Evolutionary conservation across 2,329 filamentous ascomycete species (phyloP).

Genomic region (Didymellaceae sp.): DNA sequence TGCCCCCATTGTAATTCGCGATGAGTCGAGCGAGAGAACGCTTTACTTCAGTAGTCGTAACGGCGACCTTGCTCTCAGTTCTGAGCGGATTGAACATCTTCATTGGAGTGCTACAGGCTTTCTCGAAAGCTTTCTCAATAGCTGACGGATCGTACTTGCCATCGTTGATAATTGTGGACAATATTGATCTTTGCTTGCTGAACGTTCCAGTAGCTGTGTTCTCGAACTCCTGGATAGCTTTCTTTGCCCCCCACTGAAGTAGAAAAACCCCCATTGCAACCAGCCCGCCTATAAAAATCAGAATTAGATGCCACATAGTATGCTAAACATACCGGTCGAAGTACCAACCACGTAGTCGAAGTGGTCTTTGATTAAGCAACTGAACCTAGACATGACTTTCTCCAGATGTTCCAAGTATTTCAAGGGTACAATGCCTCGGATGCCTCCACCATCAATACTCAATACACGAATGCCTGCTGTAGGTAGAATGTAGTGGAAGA

Average conservation of each 20-base stretch:
- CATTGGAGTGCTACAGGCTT: conserved; percentile 11
- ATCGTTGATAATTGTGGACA: conserved; percentile 25
- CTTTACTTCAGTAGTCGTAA: conserved; percentile 35
- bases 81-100: conserved; percentile 38
- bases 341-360: neutral
- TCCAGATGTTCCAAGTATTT: neutral
- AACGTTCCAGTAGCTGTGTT: neutral
- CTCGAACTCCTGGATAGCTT: neutral
- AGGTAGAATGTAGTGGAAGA: conserved; percentile 18
- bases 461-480: conserved; percentile 23
- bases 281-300: neutral
- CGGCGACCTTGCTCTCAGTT: conserved; percentile 35
- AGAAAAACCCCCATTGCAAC: neutral
- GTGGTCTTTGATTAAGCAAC: neutral
- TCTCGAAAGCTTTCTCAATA: conserved; percentile 34
- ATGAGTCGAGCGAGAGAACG: conserved; percentile 30
- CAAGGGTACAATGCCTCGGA: conserved; percentile 22
- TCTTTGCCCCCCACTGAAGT: neutral
- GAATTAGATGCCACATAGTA: neutral
- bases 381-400: neutral
- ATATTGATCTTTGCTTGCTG: neutral
- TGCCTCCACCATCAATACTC: conserved; percentile 21
- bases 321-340: neutral
- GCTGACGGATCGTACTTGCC: conserved; percentile 28
- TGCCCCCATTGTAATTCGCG: conserved; percentile 36